Evolutionary conservation across 208 protist genomes (phyloP).

Genomic region (Acanthamoeba comandoni): DNA sequence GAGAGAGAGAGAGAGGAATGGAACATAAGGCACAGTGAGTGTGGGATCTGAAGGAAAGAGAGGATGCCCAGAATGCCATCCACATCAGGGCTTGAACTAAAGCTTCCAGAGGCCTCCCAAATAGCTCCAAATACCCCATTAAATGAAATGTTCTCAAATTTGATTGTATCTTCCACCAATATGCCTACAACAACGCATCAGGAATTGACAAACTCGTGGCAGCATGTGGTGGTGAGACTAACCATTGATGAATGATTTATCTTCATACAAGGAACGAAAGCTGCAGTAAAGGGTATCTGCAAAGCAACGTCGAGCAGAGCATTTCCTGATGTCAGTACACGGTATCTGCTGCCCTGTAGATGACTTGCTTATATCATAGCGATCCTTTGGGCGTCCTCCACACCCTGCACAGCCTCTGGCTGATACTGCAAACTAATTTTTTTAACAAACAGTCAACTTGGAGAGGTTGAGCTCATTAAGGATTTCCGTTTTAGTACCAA

Average conservation of each 20-base stretch:
- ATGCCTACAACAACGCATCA: neutral
- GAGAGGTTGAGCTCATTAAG: too few species aligned
- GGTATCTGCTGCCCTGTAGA: conserved; percentile 4
- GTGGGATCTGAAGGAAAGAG: neutral
- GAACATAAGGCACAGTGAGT: neutral
- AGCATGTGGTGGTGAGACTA: neutral
- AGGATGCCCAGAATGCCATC: conserved; percentile 56
- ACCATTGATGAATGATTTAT: conserved; percentile 56
- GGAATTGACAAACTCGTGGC: neutral
- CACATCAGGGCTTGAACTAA: neutral
- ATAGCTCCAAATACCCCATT: conserved; percentile 45
- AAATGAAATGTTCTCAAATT: conserved; percentile 1
- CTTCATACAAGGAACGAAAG: conserved; percentile 46
- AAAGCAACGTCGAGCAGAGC: conserved; percentile 33
- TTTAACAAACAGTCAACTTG: neutral
- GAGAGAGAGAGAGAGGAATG: neutral
- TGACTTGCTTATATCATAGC: conserved; percentile 19
- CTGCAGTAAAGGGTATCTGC: conserved; percentile 8
- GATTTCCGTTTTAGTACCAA: too few species aligned
- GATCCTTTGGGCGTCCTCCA: neutral
- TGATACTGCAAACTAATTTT: conserved; percentile 32
- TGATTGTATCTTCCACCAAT: conserved; percentile 24
- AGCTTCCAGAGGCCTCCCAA: conserved; percentile 38
- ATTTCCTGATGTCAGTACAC: conserved; percentile 23
- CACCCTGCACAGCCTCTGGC: neutral